Base-by-base conservation (phyloP, 2,329 filamentous ascomycete species). In the Calonectria multiphialidica region DNA sequence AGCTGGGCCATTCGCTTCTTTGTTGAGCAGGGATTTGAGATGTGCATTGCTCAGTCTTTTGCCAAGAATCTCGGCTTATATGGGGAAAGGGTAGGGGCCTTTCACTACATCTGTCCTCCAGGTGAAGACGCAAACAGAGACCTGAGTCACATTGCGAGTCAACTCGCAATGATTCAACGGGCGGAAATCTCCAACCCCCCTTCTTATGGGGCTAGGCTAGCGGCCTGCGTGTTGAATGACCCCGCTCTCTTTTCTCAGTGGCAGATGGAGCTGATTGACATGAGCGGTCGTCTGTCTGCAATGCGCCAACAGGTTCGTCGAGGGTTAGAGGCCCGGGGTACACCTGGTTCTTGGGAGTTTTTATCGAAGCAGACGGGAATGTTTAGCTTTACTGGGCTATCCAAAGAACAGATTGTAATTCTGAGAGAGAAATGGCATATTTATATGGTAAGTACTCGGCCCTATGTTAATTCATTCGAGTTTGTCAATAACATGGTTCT, bases 11-110 rank as follows among this genome's bases (percentile, higher is more conserved):
- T 78, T 1, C 69, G 68, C 2, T 55, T 78, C 16, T 64, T 78
- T 6, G 62, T 77, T 10, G 79, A 82, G 15, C 76, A 83, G 10
- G 78, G 78, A 2, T 77, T 87, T 71, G 89, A 91, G 80, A 85
- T 89, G 7, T 87, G 88, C 64, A 83, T 92, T 6, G 89, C 88
- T 49, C 85, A 91, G 78, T 92, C 90, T 0, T 92, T 91, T 75
- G 89, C 90, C 2, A 92, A 92, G 83, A 90, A 88, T 79, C 90
- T 91, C 79, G 84, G 84, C 3, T 75, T 86, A 0, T 86, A 86
- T 61, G 84, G 84, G 0, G 82, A 84, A 63, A 76, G 82, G 4
- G 76, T 81, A 5, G 83, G 83, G 0, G 15, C 42, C 15, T 45
- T 45, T 45, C 42, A 45, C 13, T 45, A 18, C 42, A 45, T 45